Evolutionary conservation across 2,329 filamentous ascomycete genomes (phyloP).

Genomic region (Cladosporium sp.): DNA sequence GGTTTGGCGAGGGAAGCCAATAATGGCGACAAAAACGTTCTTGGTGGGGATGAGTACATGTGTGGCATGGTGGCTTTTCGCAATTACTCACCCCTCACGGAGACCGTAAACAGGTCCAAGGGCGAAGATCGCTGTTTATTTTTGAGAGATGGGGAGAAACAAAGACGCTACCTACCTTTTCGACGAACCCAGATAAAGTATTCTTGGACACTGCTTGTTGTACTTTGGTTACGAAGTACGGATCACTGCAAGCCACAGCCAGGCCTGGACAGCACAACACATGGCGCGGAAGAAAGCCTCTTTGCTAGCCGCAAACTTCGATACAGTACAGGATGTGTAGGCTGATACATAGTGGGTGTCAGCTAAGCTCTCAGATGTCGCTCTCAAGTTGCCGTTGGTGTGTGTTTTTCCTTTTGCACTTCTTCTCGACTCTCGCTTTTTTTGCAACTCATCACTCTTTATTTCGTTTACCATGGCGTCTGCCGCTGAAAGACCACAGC

Average conservation of each 20-base stretch:
- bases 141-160: too few species aligned
- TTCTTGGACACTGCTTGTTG: neutral
- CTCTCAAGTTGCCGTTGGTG: neutral
- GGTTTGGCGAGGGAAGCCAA: neutral
- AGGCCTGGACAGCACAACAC: neutral
- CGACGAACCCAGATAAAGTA: neutral
- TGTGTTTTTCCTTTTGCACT: neutral
- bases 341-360: neutral
- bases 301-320: neutral
- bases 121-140: too few species aligned
- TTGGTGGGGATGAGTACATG: too few species aligned
- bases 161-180: too few species aligned
- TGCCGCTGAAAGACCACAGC: neutral
- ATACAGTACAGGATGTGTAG: neutral
- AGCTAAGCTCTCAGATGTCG: neutral
- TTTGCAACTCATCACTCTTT: neutral
- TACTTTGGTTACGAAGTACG: too few species aligned
- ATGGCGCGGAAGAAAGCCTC: neutral
- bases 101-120: too few species aligned
- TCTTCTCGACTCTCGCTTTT: neutral
- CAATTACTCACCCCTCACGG: too few species aligned
- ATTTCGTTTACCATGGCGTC: neutral
- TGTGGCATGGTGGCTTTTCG: too few species aligned
- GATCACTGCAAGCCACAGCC: neutral
- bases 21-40: too few species aligned